A percentile compares a stretch with the other conserved stretches of the same genome.
Evolutionary conservation across 1,139 yeast genomes (phyloP).

Genomic region (Meyerozyma elateridarum): DNA sequence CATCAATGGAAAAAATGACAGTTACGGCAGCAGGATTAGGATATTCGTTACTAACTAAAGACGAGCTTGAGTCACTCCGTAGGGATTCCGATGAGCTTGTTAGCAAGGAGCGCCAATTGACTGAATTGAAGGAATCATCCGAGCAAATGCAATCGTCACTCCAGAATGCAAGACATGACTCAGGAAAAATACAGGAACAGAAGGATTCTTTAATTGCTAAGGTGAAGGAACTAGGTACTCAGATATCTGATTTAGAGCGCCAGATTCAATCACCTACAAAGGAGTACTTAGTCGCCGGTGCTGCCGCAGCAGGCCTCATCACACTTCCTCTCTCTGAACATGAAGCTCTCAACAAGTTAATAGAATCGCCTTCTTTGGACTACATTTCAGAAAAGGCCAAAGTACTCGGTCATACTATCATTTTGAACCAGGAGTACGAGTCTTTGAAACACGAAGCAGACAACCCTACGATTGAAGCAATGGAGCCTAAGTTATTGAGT

Average conservation of each 20-base stretch:
- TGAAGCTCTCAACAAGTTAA: too few relatives aligned
- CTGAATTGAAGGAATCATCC: slow-evolving; percentile 9
- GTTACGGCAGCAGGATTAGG: neutral
- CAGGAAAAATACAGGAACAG: too few relatives aligned
- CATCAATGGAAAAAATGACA: slow-evolving; percentile 15
- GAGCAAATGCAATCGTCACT: too few relatives aligned
- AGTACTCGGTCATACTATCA: slow-evolving; percentile 8
- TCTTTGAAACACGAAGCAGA: slow-evolving; percentile 6
- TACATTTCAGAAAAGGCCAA: slow-evolving; percentile 9
- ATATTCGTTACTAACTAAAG: neutral
- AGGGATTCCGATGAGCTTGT: neutral
- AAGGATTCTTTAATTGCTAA: too few relatives aligned
- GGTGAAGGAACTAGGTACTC: too few relatives aligned
- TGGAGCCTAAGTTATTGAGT: too few relatives aligned
- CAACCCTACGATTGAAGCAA: slow-evolving; percentile 12
- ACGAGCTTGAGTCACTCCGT: neutral
- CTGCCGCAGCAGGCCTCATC: too few relatives aligned
- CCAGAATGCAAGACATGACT: too few relatives aligned
- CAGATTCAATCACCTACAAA: too few relatives aligned
- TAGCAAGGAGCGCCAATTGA: slow-evolving; percentile 7
- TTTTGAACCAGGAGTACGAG: slow-evolving; percentile 19
- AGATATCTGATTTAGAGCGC: too few relatives aligned
- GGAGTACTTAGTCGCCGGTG: too few relatives aligned
- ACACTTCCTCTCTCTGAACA: too few relatives aligned
- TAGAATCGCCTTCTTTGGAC: slow-evolving; percentile 16